Evolutionary conservation across 768 basidiomycete species (phyloP).

Genomic region (Collybia nuda): DNA sequence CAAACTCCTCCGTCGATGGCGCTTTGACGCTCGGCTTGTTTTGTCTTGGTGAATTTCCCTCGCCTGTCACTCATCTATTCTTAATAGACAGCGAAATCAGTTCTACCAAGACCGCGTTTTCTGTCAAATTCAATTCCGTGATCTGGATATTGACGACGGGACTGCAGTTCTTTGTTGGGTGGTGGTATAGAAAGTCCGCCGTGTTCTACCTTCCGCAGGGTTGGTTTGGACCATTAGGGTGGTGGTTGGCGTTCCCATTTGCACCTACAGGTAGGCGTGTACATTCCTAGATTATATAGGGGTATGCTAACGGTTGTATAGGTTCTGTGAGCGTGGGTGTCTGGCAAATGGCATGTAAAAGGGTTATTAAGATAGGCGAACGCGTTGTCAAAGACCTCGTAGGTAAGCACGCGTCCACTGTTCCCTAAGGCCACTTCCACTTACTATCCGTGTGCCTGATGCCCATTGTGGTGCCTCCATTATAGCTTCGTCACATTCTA

Average conservation of each 20-base stretch:
- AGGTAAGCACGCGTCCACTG: slow-evolving; percentile 27
- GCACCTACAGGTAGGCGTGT: slow-evolving; percentile 75
- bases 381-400: slow-evolving; percentile 65
- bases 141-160: slow-evolving; percentile 90
- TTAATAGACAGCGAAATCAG: slow-evolving; percentile 67
- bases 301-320: slow-evolving; percentile 23
- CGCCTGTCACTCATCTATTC: not conserved
- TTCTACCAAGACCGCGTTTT: slow-evolving; percentile 59
- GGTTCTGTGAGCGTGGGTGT: slow-evolving; percentile 91
- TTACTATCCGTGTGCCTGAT: too few relatives aligned
- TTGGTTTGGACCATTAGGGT: slow-evolving; percentile 87
- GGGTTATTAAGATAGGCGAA: slow-evolving; percentile 80
- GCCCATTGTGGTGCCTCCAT: not conserved
- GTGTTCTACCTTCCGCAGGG: slow-evolving; percentile 91
- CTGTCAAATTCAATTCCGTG: slow-evolving; percentile 66
- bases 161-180: slow-evolving; percentile 78
- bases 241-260: slow-evolving; percentile 89
- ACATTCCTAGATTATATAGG: not conserved
- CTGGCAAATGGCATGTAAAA: slow-evolving; percentile 93
- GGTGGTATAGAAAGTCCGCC: slow-evolving; percentile 88
- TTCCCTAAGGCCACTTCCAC: slow-evolving; percentile 4
- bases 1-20: too few relatives aligned
- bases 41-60: not conserved
- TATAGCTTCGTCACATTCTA: slow-evolving; percentile 10
- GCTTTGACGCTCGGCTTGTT: not conserved